Percentiles rank a stretch among this genome's conserved stretches.
Conservation (phyloP, 2,329 filamentous ascomycete species). For the Fusarium albidum region DNA sequence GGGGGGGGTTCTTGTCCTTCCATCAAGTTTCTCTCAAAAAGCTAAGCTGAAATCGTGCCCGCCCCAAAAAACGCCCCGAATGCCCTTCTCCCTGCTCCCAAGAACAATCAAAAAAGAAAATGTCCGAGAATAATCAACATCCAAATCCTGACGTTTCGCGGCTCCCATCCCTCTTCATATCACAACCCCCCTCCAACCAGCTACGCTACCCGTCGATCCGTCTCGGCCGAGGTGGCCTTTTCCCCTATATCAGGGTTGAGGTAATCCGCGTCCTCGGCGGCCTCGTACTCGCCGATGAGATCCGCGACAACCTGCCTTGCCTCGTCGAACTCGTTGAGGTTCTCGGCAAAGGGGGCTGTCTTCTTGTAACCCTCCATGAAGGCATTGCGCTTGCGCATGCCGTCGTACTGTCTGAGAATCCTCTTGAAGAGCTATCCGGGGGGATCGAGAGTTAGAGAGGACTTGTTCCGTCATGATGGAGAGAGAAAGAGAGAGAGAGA, state of each 20-base stretch:
- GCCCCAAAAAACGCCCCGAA: constrained; percentile 30
- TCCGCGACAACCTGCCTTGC: constrained; percentile 90
- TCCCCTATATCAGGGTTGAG: constrained; percentile 75
- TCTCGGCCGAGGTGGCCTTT: constrained; percentile 60
- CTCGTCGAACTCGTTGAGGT: constrained; percentile 93
- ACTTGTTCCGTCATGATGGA: neutral
- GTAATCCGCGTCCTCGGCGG: constrained; percentile 90
- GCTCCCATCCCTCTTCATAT: constrained; percentile 5
- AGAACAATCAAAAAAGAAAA: constrained; percentile 18
- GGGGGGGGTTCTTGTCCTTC: too few species aligned
- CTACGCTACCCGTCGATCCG: constrained; percentile 58
- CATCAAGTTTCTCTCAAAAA: constrained; percentile 13
- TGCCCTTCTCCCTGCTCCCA: constrained; percentile 11
- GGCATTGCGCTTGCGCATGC: constrained; percentile 93
- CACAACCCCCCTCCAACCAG: constrained; percentile 1
- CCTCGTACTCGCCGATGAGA: constrained; percentile 93
- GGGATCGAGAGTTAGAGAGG: constrained; percentile 4
- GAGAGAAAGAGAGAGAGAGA: too few species aligned
- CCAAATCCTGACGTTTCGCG: constrained; percentile 22
- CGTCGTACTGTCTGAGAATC: constrained; percentile 91
- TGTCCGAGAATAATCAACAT: constrained; percentile 16
- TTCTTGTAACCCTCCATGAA: constrained; percentile 98
- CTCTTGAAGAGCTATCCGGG: constrained; percentile 80
- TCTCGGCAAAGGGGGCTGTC: constrained; percentile 91
- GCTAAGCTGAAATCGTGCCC: constrained; percentile 21